Percentiles rank a stretch among this genome's conserved stretches.
phyloP scores from a whole-genome alignment of 192 early-diverging fungal species.

The Chytriomyces hyalinus region DNA sequence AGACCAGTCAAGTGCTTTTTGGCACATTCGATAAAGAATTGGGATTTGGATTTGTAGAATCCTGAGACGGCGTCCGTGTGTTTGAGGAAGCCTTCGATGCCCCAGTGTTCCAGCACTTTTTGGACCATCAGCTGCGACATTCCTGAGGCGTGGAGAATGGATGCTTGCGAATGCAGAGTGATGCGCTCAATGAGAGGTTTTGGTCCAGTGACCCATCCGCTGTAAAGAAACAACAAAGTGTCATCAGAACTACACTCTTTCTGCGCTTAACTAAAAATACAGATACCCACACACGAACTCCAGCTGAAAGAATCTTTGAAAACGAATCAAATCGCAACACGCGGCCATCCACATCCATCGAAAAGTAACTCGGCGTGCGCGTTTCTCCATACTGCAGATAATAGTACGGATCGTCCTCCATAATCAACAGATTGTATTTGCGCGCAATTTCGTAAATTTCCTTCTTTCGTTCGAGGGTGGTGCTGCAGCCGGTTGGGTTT shows the following conservation, averaged over 20 bases:
- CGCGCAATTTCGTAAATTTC: slow-evolving; percentile 78
- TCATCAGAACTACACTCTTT: neutral
- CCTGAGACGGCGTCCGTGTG: slow-evolving; percentile 71
- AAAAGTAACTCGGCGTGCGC: slow-evolving; percentile 79
- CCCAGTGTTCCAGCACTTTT: slow-evolving; percentile 78
- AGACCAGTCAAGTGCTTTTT: slow-evolving; percentile 62
- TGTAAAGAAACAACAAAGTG: neutral
- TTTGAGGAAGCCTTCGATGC: slow-evolving; percentile 75
- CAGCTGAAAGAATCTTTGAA: slow-evolving; percentile 89
- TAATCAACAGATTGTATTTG: slow-evolving; percentile 79
- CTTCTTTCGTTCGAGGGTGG: slow-evolving; percentile 75
- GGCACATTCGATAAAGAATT: slow-evolving; percentile 69
- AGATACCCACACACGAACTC: slow-evolving; percentile 64
- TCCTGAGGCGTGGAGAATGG: slow-evolving; percentile 83
- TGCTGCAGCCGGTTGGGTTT: slow-evolving; percentile 89
- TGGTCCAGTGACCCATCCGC: slow-evolving; percentile 57
- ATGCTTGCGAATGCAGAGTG: slow-evolving; percentile 78
- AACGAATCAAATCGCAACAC: slow-evolving; percentile 92
- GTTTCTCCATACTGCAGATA: slow-evolving; percentile 69
- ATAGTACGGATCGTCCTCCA: slow-evolving; percentile 97
- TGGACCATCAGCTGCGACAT: slow-evolving; percentile 79
- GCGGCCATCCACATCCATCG: slow-evolving; percentile 85
- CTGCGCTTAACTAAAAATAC: slow-evolving; percentile 41
- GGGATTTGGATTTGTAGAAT: slow-evolving; percentile 76
- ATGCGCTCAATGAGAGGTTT: slow-evolving; percentile 77